Base-by-base conservation (phyloP, 2,329 filamentous ascomycete genomes). In the Cladosporium sp. region DNA sequence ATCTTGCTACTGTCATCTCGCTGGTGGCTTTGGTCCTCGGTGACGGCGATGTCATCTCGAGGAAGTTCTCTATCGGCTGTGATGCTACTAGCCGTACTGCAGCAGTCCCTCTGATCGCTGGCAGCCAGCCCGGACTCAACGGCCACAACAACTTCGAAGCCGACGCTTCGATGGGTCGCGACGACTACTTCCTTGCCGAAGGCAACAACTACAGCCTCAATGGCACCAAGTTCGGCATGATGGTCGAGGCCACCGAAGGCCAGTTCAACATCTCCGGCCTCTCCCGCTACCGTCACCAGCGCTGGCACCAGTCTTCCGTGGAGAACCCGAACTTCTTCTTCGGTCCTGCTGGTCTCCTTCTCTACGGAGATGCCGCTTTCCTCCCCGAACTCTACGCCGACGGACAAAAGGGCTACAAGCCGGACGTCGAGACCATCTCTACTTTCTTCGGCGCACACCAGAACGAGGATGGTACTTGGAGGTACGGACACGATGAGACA, bases 121-220 rank as follows among this genome's bases (percentile, higher is more conserved):
- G 72, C 28, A 63, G 61, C 36, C 68, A 75, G 60, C 72, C 72
- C 7, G 74, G 73, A 24, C 65, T 76, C 10, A 67, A 74, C 44
- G 73, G 69, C n/a, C 74, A 76, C 66, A 74, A 75, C 57, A 75
- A 74, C 58, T 75, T 75, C 57, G 73, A 75, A 40, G 64, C 62
- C 9, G 73, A 75, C 56, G 64, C 74, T 1, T 74, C 72, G 1
- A 67, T 75, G n/a, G 74, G 73, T 3, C 68, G 73, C 17, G 69
- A 71, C 50, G 72, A 75, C 60, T 75, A 68, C 66, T 74, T 73
- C 65, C 49, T 61, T 28, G 37, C 47, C 32, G 62, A 67, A 20
- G 70, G 69, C 1, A 70, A 74, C 59, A 65, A 71, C 35, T 74
- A 68, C 61, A 66, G 58, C 13, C 73, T 74, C 64, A 74, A 75